These are phyloP conservation scores for Leishmania mexicana DNA, from an alignment of 208 protist genomes.

Conservation along the genomic window DNA sequence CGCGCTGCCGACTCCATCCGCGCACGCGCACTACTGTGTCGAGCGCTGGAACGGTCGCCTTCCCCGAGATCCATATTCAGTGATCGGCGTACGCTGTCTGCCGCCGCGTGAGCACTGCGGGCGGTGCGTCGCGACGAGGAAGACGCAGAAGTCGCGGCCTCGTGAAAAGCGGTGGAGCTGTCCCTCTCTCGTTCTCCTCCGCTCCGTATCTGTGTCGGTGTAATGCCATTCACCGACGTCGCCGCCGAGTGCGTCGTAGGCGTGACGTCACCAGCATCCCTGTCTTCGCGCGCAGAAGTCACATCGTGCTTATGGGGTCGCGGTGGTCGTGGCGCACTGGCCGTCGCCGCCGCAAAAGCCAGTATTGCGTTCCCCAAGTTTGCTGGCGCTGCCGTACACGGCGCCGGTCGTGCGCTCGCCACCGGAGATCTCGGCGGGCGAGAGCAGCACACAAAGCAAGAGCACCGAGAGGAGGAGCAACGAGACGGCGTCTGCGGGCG, in stretches of 20 bases:
- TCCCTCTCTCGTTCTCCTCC: not conserved
- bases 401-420: no score
- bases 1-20: not conserved
- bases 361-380: not conserved
- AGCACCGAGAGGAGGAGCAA: constrained; percentile 10
- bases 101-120: not conserved
- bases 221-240: constrained; percentile 15
- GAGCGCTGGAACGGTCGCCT: not conserved
- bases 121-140: not conserved
- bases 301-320: not conserved
- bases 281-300: not conserved
- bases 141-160: not conserved
- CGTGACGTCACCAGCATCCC: not conserved
- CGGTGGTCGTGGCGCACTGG: not conserved
- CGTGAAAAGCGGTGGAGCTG: no score
- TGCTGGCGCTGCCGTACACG: not conserved
- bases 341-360: not conserved
- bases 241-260: not conserved
- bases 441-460: constrained; percentile 29
- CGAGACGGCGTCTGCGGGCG: no score
- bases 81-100: not conserved
- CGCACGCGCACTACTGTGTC: not conserved
- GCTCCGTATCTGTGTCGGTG: not conserved
- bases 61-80: not conserved
- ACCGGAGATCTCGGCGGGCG: not conserved